Conservation (phyloP, 441 rosid species). For the Adansonia rubrostipa region DNA sequence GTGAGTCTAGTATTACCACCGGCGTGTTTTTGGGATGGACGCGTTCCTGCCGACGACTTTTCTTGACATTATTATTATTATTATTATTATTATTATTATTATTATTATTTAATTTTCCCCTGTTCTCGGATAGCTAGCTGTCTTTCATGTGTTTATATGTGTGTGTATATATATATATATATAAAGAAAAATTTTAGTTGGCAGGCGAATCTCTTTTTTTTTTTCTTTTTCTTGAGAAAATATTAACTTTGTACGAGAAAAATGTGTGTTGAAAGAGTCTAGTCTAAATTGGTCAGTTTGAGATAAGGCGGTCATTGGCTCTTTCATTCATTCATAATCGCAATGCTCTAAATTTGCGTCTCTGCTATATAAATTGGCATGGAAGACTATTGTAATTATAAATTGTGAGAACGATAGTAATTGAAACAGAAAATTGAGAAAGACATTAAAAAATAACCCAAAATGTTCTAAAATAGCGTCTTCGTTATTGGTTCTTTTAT, state of each 20-base stretch:
- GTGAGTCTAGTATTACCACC: constrained; percentile 12
- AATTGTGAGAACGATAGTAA: no score
- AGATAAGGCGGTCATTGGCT: background rate
- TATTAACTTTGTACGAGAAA: background rate
- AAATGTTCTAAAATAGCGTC: no score
- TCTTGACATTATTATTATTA: background rate
- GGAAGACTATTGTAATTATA: no score
- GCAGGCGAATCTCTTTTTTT: background rate
- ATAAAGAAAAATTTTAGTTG: background rate
- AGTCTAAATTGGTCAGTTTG: no score
- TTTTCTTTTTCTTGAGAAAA: background rate
- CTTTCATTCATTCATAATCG: background rate
- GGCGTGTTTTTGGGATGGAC: constrained; percentile 29
- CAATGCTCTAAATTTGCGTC: no score
- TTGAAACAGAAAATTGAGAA: no score
- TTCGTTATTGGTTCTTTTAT: no score
- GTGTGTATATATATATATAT: no score
- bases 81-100: background rate
- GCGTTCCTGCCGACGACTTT: constrained; percentile 54
- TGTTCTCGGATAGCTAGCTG: background rate
- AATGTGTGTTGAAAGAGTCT: no score
- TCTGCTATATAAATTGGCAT: no score
- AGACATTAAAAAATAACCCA: no score
- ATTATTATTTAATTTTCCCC: background rate
- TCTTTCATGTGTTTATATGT: background rate